Evolutionary conservation across 2,329 filamentous ascomycete genomes (phyloP), one percentile per base, ranked within the genome.

Genomic region (Phialocephala subalpina): DNA sequence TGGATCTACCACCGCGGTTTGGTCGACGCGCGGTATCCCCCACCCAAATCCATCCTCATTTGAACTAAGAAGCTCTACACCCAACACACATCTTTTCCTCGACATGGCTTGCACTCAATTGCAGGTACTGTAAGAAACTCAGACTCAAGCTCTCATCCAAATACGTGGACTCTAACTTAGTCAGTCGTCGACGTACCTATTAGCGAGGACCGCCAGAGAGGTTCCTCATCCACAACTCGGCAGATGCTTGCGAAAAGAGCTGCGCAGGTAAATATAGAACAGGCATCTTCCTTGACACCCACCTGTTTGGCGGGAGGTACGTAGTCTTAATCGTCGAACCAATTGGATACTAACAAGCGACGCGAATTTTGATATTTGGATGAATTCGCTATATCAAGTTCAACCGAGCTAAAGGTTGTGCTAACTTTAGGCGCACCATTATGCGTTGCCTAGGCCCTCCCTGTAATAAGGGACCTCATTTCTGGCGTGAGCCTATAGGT

Each of bases 401-500:
- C n/a, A n/a, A n/a, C n/a, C n/a, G n/a, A n/a, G n/a, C n/a, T n/a
- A n/a, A n/a, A n/a, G n/a, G n/a, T n/a, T n/a, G n/a, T n/a, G n/a
- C n/a, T n/a, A n/a, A n/a, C n/a, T n/a, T n/a, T n/a, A n/a, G n/a
- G n/a, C n/a, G n/a, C n/a, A n/a, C n/a, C n/a, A 45, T 73, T 18
- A 75, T 80, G 64, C 74, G 70, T 29, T 80, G 73, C 58, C 73
- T 72, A 57, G 70, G 74, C 16, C 42, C 16, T 47, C 65, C 68
- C 60, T 79, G 72, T 63, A 53, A 73, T 47, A 67, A 70, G 52
- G 72, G 73, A 27, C 73, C 73, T 45, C 70, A 78, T 64, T 79
- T 73, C 70, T 80, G 73, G 77, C 66, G 70, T 47, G 74, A 79
- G 64, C 74, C 74, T 22, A 20, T 69, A 29, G 63, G 71, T 65